These are phyloP conservation scores for Ceratobasidium theobromae DNA, from an alignment of 1,284 basidiomycete genomes.

Conservation along the genomic window DNA sequence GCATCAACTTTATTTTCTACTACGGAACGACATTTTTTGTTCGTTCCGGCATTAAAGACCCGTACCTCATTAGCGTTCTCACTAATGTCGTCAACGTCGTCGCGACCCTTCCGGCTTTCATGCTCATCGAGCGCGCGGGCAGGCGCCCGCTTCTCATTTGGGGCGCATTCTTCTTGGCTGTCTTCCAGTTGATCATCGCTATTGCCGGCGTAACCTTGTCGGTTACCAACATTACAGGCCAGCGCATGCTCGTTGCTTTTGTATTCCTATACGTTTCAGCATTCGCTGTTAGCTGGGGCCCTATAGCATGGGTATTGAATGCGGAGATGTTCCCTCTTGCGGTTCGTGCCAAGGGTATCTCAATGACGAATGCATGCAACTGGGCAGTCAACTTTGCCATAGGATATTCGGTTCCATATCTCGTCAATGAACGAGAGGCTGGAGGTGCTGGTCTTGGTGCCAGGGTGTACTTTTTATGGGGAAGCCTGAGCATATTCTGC, in stretches of 20 bases:
- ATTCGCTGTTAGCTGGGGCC: slow-evolving; percentile 79
- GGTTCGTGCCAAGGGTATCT: slow-evolving; percentile 76
- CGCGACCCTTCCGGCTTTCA: slow-evolving; percentile 69
- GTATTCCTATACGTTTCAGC: slow-evolving; percentile 65
- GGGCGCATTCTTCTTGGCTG: slow-evolving; percentile 68
- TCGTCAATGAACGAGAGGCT: slow-evolving; percentile 43
- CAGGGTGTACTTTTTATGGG: slow-evolving; percentile 56
- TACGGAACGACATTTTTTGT: slow-evolving; percentile 74
- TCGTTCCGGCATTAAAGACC: slow-evolving; percentile 67
- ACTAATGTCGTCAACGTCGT: slow-evolving; percentile 71
- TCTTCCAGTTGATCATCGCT: slow-evolving; percentile 73
- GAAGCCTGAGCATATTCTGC: slow-evolving; percentile 35
- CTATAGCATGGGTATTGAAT: slow-evolving; percentile 73
- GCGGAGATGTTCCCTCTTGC: slow-evolving; percentile 74
- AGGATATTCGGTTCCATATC: slow-evolving; percentile 67
- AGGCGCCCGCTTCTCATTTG: slow-evolving; percentile 73
- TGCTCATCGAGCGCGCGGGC: slow-evolving; percentile 68
- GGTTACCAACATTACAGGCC: slow-evolving; percentile 48
- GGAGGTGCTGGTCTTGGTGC: slow-evolving; percentile 46
- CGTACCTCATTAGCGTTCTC: slow-evolving; percentile 69
- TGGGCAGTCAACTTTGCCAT: slow-evolving; percentile 73
- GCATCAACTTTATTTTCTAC: slow-evolving; percentile 86
- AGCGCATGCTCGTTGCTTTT: slow-evolving; percentile 63
- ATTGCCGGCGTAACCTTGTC: slow-evolving; percentile 68
- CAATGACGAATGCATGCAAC: slow-evolving; percentile 67